Evolutionary conservation across 1,284 basidiomycete genomes (phyloP).

Genomic region (Chalciporus sp.): DNA sequence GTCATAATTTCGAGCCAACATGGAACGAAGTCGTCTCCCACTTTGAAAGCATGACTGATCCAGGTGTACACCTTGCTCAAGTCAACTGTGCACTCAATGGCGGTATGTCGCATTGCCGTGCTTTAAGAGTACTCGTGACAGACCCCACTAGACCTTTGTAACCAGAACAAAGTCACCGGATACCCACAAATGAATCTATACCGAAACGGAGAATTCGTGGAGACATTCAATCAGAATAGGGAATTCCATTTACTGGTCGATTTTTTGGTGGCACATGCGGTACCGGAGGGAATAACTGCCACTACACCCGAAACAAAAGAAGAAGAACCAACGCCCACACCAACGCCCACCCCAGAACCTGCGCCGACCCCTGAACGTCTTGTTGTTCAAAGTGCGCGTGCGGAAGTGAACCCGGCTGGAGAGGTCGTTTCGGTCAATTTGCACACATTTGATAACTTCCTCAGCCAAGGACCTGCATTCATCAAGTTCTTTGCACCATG

Average conservation of each 20-base stretch:
- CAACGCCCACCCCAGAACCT: conserved; percentile 14
- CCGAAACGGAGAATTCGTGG: conserved; percentile 62
- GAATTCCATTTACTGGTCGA: conserved; percentile 50
- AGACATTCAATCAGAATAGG: conserved; percentile 59
- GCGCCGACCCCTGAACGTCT: conserved; percentile 13
- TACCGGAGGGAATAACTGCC: background rate
- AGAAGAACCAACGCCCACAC: conserved; percentile 10
- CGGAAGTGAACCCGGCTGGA: conserved; percentile 60
- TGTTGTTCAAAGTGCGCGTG: conserved; percentile 18
- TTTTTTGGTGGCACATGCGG: conserved; percentile 49
- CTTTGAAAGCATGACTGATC: conserved; percentile 53
- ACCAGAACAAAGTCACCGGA: conserved; percentile 64
- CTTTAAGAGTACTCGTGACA: background rate
- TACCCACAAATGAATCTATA: conserved; percentile 86
- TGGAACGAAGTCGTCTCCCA: conserved; percentile 76
- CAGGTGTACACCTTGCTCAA: conserved; percentile 77
- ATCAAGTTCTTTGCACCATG: conserved; percentile 93
- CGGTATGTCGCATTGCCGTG: conserved; percentile 49
- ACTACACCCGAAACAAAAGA: background rate
- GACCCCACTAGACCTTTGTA: conserved; percentile 71
- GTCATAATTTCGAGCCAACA: conserved; percentile 76
- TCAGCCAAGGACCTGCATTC: conserved; percentile 69
- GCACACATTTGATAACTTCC: conserved; percentile 50
- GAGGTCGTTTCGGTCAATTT: conserved; percentile 58
- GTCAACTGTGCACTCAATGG: conserved; percentile 85